Evolutionary conservation across 306 rosid genomes (phyloP).

Genomic region (Delonix regia): DNA sequence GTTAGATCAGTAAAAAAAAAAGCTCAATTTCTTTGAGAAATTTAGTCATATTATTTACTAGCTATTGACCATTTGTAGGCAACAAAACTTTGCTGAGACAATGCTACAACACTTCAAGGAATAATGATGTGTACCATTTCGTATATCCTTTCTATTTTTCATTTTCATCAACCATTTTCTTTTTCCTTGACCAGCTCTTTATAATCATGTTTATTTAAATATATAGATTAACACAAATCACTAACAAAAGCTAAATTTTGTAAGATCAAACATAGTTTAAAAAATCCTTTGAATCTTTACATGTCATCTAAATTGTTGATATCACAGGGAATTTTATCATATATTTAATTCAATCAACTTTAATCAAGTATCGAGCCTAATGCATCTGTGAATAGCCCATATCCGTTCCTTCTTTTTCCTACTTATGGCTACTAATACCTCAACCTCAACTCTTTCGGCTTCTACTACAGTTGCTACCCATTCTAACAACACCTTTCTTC

Average conservation of each 20-base stretch:
- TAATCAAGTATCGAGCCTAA: too few relatives aligned
- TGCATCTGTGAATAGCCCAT: too few relatives aligned
- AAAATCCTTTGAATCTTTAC: background rate
- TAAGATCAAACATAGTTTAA: background rate
- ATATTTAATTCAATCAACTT: background rate
- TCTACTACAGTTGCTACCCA: too few relatives aligned
- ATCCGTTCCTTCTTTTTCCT: too few relatives aligned
- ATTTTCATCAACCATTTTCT: background rate
- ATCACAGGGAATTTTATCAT: background rate
- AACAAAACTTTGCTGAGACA: conserved; percentile 70
- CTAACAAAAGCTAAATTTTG: background rate
- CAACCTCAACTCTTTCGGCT: too few relatives aligned
- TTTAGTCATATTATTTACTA: conserved; percentile 8
- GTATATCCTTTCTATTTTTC: background rate
- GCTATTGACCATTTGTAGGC: conserved; percentile 54
- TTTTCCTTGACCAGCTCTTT: background rate
- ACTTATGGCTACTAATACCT: too few relatives aligned
- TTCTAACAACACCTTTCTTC: too few relatives aligned
- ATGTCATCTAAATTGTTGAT: background rate
- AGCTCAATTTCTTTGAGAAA: background rate
- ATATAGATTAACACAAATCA: background rate
- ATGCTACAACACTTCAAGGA: conserved; percentile 72
- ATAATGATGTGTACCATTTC: conserved; percentile 36
- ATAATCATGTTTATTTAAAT: background rate
- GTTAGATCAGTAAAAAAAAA: background rate